These are phyloP conservation scores for Rhododendron molle DNA, from an alignment of 148 eudicot genomes.

Conservation along the genomic window DNA sequence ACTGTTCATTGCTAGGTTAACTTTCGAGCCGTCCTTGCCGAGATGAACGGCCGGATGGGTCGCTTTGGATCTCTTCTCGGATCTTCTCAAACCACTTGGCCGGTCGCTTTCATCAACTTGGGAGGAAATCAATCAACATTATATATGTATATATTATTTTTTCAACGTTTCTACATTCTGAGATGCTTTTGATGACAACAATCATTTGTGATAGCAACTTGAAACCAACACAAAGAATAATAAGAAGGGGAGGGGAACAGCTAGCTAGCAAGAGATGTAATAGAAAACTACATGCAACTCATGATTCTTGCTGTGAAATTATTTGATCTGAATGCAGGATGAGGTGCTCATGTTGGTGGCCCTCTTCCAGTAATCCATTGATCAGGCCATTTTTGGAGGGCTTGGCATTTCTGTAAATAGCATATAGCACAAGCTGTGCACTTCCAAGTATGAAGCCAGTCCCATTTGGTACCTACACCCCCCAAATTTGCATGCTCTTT, in stretches of 20 bases:
- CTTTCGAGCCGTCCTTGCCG: too few relatives aligned
- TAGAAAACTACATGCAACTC: background rate
- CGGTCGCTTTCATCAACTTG: too few relatives aligned
- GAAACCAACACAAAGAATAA: background rate
- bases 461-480: conserved; percentile 41
- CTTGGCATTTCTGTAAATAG: conserved; percentile 30
- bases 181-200: background rate
- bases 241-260: background rate
- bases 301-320: background rate
- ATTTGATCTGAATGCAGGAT: background rate
- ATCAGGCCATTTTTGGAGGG: background rate
- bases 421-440: conserved; percentile 29
- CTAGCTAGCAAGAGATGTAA: too few relatives aligned
- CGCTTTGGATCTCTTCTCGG: too few relatives aligned
- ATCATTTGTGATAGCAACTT: background rate
- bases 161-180: background rate
- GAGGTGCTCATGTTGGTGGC: background rate
- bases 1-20: too few relatives aligned
- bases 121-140: too few relatives aligned
- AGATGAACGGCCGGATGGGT: too few relatives aligned
- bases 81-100: too few relatives aligned
- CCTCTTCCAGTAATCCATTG: background rate
- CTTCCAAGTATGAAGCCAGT: conserved; percentile 36
- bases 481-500: background rate
- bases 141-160: too few relatives aligned